Evolutionary conservation across 2,329 filamentous ascomycete genomes (phyloP).

Genomic region (Ceratocystis albifundus): DNA sequence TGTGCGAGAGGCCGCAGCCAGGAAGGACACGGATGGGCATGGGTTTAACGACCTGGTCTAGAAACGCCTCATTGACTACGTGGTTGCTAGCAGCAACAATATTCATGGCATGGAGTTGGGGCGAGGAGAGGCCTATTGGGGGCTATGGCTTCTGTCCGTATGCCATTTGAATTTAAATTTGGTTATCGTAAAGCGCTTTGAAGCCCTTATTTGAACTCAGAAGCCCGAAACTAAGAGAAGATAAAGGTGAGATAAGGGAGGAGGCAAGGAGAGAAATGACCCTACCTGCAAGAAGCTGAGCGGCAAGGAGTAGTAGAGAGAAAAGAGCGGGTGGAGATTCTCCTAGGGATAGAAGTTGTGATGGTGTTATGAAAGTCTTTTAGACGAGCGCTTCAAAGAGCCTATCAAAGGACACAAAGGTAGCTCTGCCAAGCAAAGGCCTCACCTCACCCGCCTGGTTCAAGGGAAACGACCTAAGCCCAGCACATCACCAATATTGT

Average conservation of each 20-base stretch:
- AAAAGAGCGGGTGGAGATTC: background rate
- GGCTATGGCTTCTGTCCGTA: background rate
- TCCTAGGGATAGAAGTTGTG: background rate
- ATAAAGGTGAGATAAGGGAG: background rate
- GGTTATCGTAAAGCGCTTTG: background rate
- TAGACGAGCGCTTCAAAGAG: background rate
- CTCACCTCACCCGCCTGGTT: background rate
- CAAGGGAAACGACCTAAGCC: background rate
- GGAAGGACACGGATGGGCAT: conserved; percentile 1
- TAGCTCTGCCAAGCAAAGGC: background rate
- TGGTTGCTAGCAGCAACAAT: conserved; percentile 8
- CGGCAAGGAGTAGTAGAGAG: background rate
- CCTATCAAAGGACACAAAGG: background rate
- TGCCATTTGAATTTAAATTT: background rate
- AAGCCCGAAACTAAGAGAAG: background rate
- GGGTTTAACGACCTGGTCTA: background rate
- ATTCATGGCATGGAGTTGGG: background rate
- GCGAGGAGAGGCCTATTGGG: background rate
- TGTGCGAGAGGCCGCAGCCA: conserved; percentile 7
- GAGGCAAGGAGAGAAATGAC: background rate
- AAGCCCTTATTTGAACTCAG: background rate
- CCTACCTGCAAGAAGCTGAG: background rate
- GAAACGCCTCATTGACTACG: conserved; percentile 1
- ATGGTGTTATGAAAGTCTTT: background rate
- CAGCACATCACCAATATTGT: background rate